A percentile compares a stretch with the other conserved stretches of the same genome.
phyloP scores from a whole-genome alignment of 306 rosid genomes.

The Erythrophleum fordii region DNA sequence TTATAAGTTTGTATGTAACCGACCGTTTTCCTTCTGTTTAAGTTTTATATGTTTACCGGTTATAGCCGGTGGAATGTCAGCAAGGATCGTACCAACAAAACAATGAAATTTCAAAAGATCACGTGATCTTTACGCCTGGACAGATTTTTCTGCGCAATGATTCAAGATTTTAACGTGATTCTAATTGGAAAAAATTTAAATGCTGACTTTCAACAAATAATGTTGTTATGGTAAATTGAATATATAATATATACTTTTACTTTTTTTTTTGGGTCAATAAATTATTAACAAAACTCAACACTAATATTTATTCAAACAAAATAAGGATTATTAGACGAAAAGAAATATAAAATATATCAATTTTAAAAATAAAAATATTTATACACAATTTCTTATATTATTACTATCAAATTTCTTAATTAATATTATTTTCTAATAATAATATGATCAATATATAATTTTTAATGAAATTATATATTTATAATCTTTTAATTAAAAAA shows the following conservation, averaged over 20 bases:
- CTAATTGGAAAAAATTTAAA: background rate
- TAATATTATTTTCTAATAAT: too few relatives aligned
- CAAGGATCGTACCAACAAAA: background rate
- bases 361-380: too few relatives aligned
- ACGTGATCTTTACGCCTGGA: constrained; percentile 16
- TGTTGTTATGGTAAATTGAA: background rate
- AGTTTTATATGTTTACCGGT: background rate
- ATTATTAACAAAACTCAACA: background rate
- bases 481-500: too few relatives aligned
- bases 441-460: too few relatives aligned
- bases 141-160: background rate
- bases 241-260: too few relatives aligned
- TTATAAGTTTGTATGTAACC: background rate
- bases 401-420: too few relatives aligned
- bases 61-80: background rate
- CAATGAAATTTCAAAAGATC: background rate
- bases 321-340: too few relatives aligned
- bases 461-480: too few relatives aligned
- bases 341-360: too few relatives aligned
- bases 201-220: background rate
- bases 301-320: background rate
- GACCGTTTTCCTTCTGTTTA: background rate
- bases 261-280: background rate
- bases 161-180: background rate
- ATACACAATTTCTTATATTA: too few relatives aligned